Base-by-base conservation (phyloP, 306 rosid species). In the Clitoria ternatea region DNA sequence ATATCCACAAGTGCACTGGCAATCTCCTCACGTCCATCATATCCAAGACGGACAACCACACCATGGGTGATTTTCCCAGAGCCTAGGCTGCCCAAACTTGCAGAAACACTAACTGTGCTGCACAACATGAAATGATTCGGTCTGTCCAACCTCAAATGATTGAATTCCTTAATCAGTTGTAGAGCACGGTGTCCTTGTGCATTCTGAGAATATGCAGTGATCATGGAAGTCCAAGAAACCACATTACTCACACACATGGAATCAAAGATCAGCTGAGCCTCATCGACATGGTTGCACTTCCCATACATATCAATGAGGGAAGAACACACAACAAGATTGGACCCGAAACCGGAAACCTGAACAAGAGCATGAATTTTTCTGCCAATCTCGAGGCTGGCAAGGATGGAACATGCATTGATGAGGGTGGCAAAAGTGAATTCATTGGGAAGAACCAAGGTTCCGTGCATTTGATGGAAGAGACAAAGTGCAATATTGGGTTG, bases 201-300 rank as follows among this genome's bases (percentile, higher is more conserved):
- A 64, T 90, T 86, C 76, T 92, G 96, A 43, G 86, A 82, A 80
- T 89, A 89, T 0, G 96, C 63, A n/a, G 91, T 63, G 75, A 92
- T 83, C 85, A 92, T 86, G n/a, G 96, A 80, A 74, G 88, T 90
- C 98, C 98, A 92, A 15, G 97, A 83, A 63, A 92, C 87, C 74
- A 88, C 83, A 72, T 86, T 86, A 81, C 86, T 85, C 15, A 52
- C 20, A 60, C 72, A 40, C 92, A 88, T 90, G 33, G 77, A 80
- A 44, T 90, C 83, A 69, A 92, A 92, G 55, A 88, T 74, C 69
- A 44, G 26, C 18, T 82, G 53, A 43, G 97, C 96, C 57, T 72
- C 77, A 30, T 73, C 70, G 37, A 90, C 84, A 20, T 79, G 72
- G 24, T 90, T 86, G 75, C 96, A 90, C 53, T 92, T 92, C 61